Percentiles rank a stretch among this genome's conserved stretches.
Conservation (phyloP, 441 rosid species). For the Breynia disticha region DNA sequence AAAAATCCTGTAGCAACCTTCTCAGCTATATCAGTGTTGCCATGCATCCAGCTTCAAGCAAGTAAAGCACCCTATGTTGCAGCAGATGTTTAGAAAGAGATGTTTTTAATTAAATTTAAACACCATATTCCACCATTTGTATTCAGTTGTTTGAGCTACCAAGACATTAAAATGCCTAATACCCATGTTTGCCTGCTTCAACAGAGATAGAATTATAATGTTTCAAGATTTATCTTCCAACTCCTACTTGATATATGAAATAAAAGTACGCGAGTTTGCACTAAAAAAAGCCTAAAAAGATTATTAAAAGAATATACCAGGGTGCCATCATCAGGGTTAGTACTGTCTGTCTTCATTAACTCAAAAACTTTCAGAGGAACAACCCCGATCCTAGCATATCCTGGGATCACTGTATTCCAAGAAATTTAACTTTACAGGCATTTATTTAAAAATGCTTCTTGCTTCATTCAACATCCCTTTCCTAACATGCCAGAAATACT, state of each 20-base stretch:
- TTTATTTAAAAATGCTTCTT: constrained; percentile 38
- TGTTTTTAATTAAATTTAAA: constrained; percentile 36
- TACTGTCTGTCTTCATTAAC: constrained; percentile 48
- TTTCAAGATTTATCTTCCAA: no score
- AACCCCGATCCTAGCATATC: constrained; percentile 65
- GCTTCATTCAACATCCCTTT: constrained; percentile 54
- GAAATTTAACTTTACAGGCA: constrained; percentile 50
- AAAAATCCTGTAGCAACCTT: constrained; percentile 50
- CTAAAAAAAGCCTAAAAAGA: neutral
- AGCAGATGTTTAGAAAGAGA: constrained; percentile 65
- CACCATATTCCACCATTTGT: no score
- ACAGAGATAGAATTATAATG: no score
- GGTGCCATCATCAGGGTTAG: constrained; percentile 59
- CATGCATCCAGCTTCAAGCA: constrained; percentile 65
- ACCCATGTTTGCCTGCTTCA: no score
- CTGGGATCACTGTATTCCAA: constrained; percentile 74
- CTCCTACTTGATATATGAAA: no score
- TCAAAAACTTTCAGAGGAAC: constrained; percentile 47
- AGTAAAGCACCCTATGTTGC: constrained; percentile 82
- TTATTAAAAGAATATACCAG: constrained; percentile 25
- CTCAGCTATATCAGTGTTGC: constrained; percentile 45
- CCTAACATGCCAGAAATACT: constrained; percentile 56
- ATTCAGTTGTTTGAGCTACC: no score
- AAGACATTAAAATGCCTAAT: no score
- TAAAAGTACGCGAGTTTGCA: no score